phyloP scores from a whole-genome alignment of 495 filamentous ascomycete species.

The Lophium mytilinum region DNA sequence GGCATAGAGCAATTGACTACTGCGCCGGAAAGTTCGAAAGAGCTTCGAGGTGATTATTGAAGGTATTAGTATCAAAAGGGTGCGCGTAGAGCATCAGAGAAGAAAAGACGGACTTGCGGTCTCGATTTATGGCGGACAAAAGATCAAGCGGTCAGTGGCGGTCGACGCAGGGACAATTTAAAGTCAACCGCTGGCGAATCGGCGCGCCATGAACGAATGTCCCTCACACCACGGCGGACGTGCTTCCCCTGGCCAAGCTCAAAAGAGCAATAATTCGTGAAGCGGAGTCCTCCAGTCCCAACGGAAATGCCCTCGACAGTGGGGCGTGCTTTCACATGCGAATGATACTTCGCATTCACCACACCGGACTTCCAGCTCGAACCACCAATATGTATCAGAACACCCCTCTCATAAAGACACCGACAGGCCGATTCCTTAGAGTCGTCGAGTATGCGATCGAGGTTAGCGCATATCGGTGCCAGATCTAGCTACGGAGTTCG shows the following conservation, averaged over 20 bases:
- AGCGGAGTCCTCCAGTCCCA: no score
- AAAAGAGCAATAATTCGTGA: no score
- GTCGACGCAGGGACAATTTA: no score
- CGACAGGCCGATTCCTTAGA: background rate
- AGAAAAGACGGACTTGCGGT: background rate
- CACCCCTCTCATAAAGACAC: background rate
- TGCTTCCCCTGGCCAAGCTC: no score
- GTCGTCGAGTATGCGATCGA: background rate
- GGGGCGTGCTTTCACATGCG: no score
- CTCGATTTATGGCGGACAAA: background rate
- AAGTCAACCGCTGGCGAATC: no score
- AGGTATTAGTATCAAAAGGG: background rate
- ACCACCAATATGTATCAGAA: background rate
- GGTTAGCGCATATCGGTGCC: background rate
- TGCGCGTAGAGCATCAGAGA: background rate
- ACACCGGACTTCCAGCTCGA: background rate
- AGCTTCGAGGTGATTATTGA: background rate
- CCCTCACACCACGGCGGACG: no score
- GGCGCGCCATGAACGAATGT: no score
- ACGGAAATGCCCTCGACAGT: no score
- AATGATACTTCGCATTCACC: background rate
- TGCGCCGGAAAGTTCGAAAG: background rate
- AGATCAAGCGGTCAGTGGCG: background rate
- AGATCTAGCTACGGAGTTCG: background rate
- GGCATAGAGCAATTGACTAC: no score